Base-by-base conservation (phyloP, 352 stramenopile species). In the Globisporangium viniferum region DNA sequence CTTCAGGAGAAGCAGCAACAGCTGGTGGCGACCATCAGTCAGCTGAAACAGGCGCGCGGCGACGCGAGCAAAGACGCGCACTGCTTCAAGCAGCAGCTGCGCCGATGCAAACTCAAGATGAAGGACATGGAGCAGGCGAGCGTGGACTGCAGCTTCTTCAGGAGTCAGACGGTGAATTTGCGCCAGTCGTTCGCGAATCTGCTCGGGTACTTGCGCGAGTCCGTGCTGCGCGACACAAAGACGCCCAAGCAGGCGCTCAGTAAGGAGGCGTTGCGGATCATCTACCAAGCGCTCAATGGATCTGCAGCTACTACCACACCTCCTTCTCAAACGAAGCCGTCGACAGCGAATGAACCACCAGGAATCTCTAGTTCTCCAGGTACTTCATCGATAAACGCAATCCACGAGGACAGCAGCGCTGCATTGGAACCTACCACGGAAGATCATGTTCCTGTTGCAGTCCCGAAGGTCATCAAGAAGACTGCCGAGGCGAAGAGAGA, bases 11-110 rank as follows among this genome's bases (percentile, higher is more conserved):
- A 82, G 53, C 77, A 82, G n/a, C 62, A 68, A 2, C 55, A 88
- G 55, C 73, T 89, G 1, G 59, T 79, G 54, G 54, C 48, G 41
- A 70, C 76, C 10, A 77, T 91, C 41, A 77, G 72, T 5, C 63
- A 75, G 27, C 72, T 91, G 9, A 90, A 90, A 51, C 69, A 80
- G 20, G 62, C 83, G 10, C 74, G 79, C 2, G 82, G 78, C 29
- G 78, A 89, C 54, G 82, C 81, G 0, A 69, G 67, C 5, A 91
- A 90, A 49, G 81, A 91, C 24, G 79, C 84, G 0, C 79, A 73
- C 59, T 87, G 79, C 65, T 86, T 77, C 73, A 87, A 87, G 22
- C 70, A 71, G 2, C 84, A 92, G 49, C 59, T 92, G 9, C 82
- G 79, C 12, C 71, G 74, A 20, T 78, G 70, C 57, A 91, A 90